These are phyloP conservation scores for Colletotrichum camelliae DNA, from an alignment of 2,329 filamentous ascomycete genomes.

Conservation along the genomic window DNA sequence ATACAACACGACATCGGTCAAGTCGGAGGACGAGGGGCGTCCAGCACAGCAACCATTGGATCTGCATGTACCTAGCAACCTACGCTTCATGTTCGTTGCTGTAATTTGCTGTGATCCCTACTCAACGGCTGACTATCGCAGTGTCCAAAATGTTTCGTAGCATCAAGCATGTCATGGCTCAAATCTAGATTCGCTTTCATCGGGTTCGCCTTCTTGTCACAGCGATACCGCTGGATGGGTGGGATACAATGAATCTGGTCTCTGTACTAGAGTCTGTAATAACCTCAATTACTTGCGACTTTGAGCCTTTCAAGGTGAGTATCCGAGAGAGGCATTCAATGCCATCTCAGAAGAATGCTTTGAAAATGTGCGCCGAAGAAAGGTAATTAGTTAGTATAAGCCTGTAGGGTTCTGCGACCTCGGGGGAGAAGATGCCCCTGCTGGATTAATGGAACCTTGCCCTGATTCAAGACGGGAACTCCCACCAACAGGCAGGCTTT, in stretches of 20 bases:
- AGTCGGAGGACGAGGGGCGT: neutral
- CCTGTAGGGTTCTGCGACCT: neutral
- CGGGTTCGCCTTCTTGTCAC: neutral
- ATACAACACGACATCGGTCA: neutral
- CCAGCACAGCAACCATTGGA: neutral
- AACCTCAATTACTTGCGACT: neutral
- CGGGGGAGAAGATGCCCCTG: neutral
- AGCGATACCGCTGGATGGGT: neutral
- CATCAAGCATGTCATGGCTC: neutral
- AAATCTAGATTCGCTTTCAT: neutral
- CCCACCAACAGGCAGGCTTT: neutral
- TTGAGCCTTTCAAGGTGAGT: neutral
- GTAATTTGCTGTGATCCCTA: neutral
- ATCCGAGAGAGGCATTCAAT: fast-evolving
- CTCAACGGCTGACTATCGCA: neutral
- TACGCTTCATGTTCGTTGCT: neutral
- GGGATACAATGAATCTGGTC: neutral
- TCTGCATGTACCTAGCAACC: neutral
- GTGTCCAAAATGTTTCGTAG: neutral
- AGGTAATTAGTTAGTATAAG: neutral
- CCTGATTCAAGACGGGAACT: neutral
- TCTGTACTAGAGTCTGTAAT: fast-evolving
- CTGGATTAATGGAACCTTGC: neutral
- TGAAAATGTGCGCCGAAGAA: neutral
- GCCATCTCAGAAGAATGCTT: neutral